These are phyloP conservation scores for Anaeramoeba flamelloides DNA, from an alignment of 78 protist species.

Conservation along the genomic window DNA sequence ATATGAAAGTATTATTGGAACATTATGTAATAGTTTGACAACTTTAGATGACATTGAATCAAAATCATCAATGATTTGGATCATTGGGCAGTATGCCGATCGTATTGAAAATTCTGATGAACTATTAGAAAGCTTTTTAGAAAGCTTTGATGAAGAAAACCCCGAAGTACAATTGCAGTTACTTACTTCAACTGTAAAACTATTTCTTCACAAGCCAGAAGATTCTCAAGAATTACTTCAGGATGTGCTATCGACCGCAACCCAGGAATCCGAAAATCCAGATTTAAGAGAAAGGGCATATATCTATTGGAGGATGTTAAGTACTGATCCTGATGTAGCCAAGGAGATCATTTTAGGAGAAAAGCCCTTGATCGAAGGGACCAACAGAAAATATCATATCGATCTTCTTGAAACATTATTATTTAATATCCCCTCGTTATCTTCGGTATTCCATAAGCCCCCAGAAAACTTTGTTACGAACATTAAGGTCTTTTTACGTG, in stretches of 20 bases:
- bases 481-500: not conserved
- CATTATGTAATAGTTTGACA: constrained; percentile 87
- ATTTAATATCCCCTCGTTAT: not conserved
- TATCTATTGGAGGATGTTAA: constrained; percentile 91
- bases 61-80: constrained; percentile 96
- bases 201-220: constrained; percentile 80
- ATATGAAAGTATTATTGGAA: constrained; percentile 86
- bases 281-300: constrained; percentile 97
- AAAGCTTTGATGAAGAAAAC: too few relatives aligned
- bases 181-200: constrained; percentile 88
- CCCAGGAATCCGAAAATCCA: constrained; percentile 83
- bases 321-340: constrained; percentile 86
- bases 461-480: not conserved
- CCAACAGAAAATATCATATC: not conserved
- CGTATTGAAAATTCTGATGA: constrained; percentile 93
- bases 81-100: constrained; percentile 94
- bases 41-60: constrained; percentile 98
- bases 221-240: constrained; percentile 60
- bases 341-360: constrained; percentile 3
- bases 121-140: too few relatives aligned
- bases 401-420: not conserved
- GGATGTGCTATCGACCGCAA: too few relatives aligned
- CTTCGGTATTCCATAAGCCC: not conserved
- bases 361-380: not conserved
- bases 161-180: constrained; percentile 90